phyloP scores from a whole-genome alignment of 768 basidiomycete species.

The Lanmaoa pseudosensibilis region DNA sequence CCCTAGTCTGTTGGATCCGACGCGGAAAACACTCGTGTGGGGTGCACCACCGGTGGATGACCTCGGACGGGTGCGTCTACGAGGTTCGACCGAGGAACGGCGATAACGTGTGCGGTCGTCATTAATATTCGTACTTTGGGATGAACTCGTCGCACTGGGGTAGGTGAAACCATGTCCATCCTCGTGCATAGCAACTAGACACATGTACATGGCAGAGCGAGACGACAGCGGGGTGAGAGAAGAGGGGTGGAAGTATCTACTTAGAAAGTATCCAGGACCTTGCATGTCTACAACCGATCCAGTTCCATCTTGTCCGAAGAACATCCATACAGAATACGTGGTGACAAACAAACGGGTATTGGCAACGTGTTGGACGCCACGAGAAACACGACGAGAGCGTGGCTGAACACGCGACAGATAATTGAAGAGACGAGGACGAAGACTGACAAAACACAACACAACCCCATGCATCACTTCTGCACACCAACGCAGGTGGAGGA shows the following conservation, averaged over 20 bases:
- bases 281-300: slow-evolving; percentile 5
- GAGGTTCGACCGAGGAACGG: neutral
- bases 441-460: too few species aligned
- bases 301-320: neutral
- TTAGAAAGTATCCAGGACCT: neutral
- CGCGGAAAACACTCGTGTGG: slow-evolving; percentile 64
- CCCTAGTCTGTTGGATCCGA: slow-evolving; percentile 58
- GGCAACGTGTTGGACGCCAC: neutral
- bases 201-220: neutral
- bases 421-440: neutral
- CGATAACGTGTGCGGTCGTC: neutral
- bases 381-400: neutral
- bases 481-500: slow-evolving; percentile 56
- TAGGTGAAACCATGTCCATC: neutral
- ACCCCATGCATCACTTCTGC: slow-evolving; percentile 57
- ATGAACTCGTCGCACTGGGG: neutral
- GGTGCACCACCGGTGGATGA: slow-evolving; percentile 71
- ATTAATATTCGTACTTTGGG: neutral
- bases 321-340: neutral
- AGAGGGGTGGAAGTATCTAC: neutral
- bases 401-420: slow-evolving; percentile 1
- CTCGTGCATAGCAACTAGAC: neutral
- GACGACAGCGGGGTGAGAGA: neutral
- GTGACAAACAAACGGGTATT: neutral
- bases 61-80: slow-evolving; percentile 44